These are phyloP conservation scores for Mucor mucedo DNA, from an alignment of 371 early-diverging fungal genomes.

Conservation along the genomic window DNA sequence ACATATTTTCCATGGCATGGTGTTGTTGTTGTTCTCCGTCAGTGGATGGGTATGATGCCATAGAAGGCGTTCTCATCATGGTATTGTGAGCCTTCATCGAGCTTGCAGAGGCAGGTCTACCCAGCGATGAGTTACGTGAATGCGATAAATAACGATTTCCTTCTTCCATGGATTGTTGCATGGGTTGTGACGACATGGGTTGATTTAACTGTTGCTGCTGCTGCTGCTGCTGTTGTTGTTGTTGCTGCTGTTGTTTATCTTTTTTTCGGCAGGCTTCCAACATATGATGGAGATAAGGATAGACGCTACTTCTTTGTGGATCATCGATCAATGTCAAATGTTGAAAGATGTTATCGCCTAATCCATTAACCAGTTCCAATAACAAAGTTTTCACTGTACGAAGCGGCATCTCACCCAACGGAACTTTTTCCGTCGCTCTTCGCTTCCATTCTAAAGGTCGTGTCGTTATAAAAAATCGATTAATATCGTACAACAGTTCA, in stretches of 20 bases:
- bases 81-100: conserved; percentile 33
- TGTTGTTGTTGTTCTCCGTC: conserved; percentile 6
- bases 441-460: conserved; percentile 90
- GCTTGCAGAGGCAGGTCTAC: conserved; percentile 40
- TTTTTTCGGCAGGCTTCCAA: conserved; percentile 68
- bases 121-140: conserved; percentile 37
- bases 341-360: conserved; percentile 69
- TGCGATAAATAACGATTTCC: conserved; percentile 21
- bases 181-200: conserved; percentile 24
- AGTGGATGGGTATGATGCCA: conserved; percentile 26
- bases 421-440: conserved; percentile 71
- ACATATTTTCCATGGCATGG: conserved; percentile 2
- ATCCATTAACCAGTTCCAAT: conserved; percentile 72
- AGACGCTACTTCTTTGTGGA: conserved; percentile 66
- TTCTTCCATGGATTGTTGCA: conserved; percentile 21
- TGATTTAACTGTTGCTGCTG: conserved; percentile 8
- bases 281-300: conserved; percentile 74
- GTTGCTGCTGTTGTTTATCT: conserved; percentile 43
- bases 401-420: conserved; percentile 90
- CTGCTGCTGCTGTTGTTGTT: conserved; percentile 14
- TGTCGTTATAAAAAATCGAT: conserved; percentile 78
- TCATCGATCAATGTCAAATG: conserved; percentile 70
- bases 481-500: conserved; percentile 73
- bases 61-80: conserved; percentile 34
- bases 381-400: conserved; percentile 93